A percentile compares a stretch with the other conserved stretches of the same genome.
Conservation (phyloP, 139 green algal genomes). For the Ulvella scutata region DNA sequence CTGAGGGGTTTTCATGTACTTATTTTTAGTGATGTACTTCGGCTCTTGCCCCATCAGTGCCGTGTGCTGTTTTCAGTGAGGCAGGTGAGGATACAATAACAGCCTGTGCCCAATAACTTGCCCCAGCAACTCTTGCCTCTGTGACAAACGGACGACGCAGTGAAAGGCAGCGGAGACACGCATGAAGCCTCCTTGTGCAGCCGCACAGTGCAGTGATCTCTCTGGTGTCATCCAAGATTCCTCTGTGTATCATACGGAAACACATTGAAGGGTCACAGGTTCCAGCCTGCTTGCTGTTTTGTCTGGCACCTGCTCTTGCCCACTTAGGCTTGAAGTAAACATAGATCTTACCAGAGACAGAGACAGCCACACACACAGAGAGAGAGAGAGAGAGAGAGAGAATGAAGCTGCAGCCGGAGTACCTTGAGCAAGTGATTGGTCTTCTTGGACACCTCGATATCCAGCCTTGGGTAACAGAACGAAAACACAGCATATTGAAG, state of each 20-base stretch:
- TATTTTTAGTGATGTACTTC: too few relatives aligned
- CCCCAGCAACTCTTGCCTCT: too few relatives aligned
- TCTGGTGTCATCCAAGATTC: neutral
- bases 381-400: neutral
- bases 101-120: too few relatives aligned
- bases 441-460: constrained; percentile 97
- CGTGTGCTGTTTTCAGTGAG: too few relatives aligned
- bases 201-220: too few relatives aligned
- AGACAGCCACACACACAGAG: neutral
- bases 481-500: constrained; percentile 40
- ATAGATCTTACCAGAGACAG: neutral
- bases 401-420: neutral
- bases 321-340: neutral
- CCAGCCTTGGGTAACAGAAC: constrained; percentile 84
- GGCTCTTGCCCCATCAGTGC: too few relatives aligned
- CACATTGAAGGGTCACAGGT: neutral
- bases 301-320: neutral
- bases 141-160: too few relatives aligned
- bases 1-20: too few relatives aligned
- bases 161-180: too few relatives aligned
- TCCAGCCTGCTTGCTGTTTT: neutral
- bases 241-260: neutral
- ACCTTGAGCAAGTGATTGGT: constrained; percentile 99
- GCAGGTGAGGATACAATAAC: too few relatives aligned
- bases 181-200: too few relatives aligned